These are phyloP conservation scores for Reutealis trisperma DNA, from an alignment of 345 rosid genomes.

Conservation along the genomic window DNA sequence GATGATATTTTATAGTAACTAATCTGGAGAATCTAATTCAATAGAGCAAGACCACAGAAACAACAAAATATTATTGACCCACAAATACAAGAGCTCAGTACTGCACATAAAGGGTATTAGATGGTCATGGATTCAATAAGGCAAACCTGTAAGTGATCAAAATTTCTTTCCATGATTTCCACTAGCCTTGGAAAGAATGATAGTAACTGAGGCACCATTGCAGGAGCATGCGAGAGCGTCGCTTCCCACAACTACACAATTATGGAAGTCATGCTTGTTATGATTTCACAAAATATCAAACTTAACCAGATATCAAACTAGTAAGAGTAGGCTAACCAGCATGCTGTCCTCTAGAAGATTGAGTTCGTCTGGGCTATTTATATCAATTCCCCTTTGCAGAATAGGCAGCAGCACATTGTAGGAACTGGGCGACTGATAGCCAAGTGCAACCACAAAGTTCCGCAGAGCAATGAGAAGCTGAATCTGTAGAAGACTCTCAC, in stretches of 20 bases:
- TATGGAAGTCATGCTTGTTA: conserved; percentile 18
- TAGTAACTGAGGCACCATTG: conserved; percentile 83
- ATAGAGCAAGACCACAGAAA: neutral
- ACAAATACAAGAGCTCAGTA: neutral
- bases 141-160: conserved; percentile 90
- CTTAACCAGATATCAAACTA: neutral
- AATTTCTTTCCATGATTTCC: conserved; percentile 84
- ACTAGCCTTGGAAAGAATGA: conserved; percentile 74
- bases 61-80: neutral
- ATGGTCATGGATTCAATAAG: neutral
- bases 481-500: conserved; percentile 95
- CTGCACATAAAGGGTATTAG: neutral
- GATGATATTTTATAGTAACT: neutral
- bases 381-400: conserved; percentile 81
- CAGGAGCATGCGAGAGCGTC: conserved; percentile 83
- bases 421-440: conserved; percentile 79
- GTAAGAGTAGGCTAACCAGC: conserved; percentile 56
- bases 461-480: conserved; percentile 95
- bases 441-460: conserved; percentile 87
- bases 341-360: conserved; percentile 94
- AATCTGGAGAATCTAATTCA: neutral
- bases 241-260: conserved; percentile 94
- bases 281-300: conserved; percentile 8
- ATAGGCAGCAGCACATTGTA: conserved; percentile 79
- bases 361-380: conserved; percentile 84